These are phyloP conservation scores for Nakazawaea wyomingensis DNA, from an alignment of 805 yeast species.

Conservation along the genomic window DNA sequence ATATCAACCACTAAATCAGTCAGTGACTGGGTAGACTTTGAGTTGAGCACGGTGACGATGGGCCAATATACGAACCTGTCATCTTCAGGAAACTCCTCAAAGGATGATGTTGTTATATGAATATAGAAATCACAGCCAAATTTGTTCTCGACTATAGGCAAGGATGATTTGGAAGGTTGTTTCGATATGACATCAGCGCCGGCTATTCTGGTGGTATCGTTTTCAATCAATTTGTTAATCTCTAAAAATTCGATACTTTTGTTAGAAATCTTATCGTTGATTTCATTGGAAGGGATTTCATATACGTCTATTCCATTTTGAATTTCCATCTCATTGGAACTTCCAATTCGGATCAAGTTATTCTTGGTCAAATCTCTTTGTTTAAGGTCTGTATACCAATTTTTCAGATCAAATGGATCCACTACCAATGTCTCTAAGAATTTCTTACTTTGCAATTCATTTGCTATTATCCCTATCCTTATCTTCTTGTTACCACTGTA, in stretches of 20 bases:
- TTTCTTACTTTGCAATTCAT: constrained; percentile 3
- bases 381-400: constrained; percentile 10
- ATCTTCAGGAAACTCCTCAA: constrained; percentile 16
- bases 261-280: constrained; percentile 15
- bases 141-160: not conserved
- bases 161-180: no score
- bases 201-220: constrained; percentile 13
- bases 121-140: constrained; percentile 25
- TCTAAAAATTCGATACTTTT: constrained; percentile 26
- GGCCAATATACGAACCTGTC: constrained; percentile 22
- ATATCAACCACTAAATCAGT: constrained; percentile 20
- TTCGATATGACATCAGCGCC: constrained; percentile 14
- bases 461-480: constrained; percentile 11
- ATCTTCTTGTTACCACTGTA: not conserved
- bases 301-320: constrained; percentile 8
- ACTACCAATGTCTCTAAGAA: constrained; percentile 8
- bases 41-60: constrained; percentile 20
- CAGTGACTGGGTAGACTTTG: constrained; percentile 3
- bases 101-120: constrained; percentile 20
- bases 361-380: constrained; percentile 9
- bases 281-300: not conserved
- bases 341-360: constrained; percentile 11
- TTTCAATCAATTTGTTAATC: constrained; percentile 14
- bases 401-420: constrained; percentile 12
- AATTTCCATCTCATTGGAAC: not conserved